Conservation (phyloP, 2,329 filamentous ascomycete genomes). For the Ascochyta clinopodiicola region DNA sequence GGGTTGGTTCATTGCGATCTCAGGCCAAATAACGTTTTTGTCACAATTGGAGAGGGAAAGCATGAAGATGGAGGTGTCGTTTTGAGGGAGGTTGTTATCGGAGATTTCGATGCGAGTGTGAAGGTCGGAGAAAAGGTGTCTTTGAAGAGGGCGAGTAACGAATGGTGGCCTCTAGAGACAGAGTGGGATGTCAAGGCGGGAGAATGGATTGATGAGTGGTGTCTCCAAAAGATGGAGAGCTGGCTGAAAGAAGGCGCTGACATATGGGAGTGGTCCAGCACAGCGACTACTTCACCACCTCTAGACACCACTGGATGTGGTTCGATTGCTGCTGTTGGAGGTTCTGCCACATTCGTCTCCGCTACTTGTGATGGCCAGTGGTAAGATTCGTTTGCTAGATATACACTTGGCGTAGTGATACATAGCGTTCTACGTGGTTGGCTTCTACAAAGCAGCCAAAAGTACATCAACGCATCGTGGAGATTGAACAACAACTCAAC, state of each 20-base stretch:
- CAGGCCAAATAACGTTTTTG: slow-evolving; percentile 2
- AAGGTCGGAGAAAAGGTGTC: background rate
- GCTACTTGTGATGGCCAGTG: no score
- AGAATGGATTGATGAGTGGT: slow-evolving; percentile 3
- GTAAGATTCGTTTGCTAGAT: no score
- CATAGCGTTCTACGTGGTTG: no score
- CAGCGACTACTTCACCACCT: no score
- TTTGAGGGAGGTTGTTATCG: slow-evolving; percentile 6
- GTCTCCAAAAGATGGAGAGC: background rate
- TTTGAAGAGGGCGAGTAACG: slow-evolving; percentile 1
- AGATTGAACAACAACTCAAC: no score
- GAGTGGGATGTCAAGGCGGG: background rate
- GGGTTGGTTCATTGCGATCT: slow-evolving; percentile 14
- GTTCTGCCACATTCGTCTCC: no score
- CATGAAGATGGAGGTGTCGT: background rate
- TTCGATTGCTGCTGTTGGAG: no score
- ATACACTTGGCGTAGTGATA: no score
- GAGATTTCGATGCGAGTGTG: slow-evolving; percentile 10
- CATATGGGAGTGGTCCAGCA: background rate
- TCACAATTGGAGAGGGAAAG: background rate
- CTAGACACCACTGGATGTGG: no score
- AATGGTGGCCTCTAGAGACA: background rate
- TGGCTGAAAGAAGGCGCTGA: slow-evolving; percentile 4
- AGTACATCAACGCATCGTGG: no score
- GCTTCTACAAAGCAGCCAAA: no score